These are phyloP conservation scores for Hymenoscyphus linearis DNA, from an alignment of 2,329 filamentous ascomycete genomes.

Conservation along the genomic window DNA sequence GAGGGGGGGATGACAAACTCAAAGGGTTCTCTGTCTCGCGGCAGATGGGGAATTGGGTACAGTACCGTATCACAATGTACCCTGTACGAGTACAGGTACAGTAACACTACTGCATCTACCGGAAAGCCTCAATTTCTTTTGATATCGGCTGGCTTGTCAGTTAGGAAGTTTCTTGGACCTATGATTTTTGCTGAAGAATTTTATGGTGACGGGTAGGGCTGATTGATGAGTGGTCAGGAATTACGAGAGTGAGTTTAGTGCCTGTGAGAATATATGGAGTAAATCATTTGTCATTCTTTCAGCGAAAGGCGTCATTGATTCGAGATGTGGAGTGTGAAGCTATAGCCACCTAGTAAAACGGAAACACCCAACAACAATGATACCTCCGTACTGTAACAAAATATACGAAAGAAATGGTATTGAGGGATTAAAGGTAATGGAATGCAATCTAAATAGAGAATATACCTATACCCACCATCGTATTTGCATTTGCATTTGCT, in stretches of 20 bases:
- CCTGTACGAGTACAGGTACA: too few species aligned
- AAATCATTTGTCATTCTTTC: not conserved
- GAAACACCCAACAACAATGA: not conserved
- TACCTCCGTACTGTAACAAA: too few species aligned
- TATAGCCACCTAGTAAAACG: not conserved
- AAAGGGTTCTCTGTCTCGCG: not conserved
- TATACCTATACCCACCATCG: not conserved
- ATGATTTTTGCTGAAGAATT: not conserved
- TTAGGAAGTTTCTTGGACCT: not conserved
- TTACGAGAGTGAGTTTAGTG: not conserved
- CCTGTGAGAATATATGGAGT: not conserved
- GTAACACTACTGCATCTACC: not conserved
- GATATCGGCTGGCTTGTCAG: not conserved
- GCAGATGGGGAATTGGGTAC: not conserved
- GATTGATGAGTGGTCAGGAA: not conserved
- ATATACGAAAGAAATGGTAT: not conserved
- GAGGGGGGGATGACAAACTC: too few species aligned
- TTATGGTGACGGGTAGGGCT: not conserved
- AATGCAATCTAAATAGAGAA: not conserved
- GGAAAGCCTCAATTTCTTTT: not conserved
- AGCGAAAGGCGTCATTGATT: not conserved
- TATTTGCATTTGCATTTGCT: not conserved
- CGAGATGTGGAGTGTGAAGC: not conserved
- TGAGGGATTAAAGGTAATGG: too few species aligned
- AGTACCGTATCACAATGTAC: not conserved